Conservation (phyloP, 805 yeast genomes). For the Saccharomyces paradoxus region DNA sequence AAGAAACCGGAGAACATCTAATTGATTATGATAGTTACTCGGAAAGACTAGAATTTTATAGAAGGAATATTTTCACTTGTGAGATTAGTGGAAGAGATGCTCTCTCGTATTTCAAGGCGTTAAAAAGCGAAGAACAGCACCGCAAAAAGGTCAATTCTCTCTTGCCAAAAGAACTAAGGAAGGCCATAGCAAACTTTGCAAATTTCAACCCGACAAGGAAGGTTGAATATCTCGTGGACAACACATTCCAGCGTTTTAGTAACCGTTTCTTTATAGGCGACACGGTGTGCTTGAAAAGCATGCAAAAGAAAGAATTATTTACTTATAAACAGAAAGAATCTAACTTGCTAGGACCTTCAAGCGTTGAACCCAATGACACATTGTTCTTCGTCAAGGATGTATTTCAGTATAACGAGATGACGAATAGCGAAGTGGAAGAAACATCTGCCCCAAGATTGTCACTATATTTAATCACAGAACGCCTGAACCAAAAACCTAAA, state of each 20-base stretch:
- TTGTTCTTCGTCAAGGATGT: background rate
- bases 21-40: conserved; percentile 66
- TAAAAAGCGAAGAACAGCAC: conserved; percentile 56
- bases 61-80: conserved; percentile 70
- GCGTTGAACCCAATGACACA: background rate
- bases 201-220: conserved; percentile 73
- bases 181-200: conserved; percentile 70
- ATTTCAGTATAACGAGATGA: background rate
- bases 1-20: conserved; percentile 84
- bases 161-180: conserved; percentile 82
- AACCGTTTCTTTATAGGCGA: conserved; percentile 87
- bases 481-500: background rate
- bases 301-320: background rate
- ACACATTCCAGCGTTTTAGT: conserved; percentile 62
- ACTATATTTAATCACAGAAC: background rate
- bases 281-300: conserved; percentile 46
- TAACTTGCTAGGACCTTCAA: background rate
- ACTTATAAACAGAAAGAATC: background rate
- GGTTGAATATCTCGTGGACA: conserved; percentile 75
- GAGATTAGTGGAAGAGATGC: conserved; percentile 88
- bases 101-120: conserved; percentile 80
- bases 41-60: conserved; percentile 57
- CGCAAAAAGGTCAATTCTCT: conserved; percentile 53
- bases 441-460: background rate
- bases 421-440: background rate